These are phyloP conservation scores for Naganishia onofrii DNA, from an alignment of 768 basidiomycete genomes.

Conservation along the genomic window DNA sequence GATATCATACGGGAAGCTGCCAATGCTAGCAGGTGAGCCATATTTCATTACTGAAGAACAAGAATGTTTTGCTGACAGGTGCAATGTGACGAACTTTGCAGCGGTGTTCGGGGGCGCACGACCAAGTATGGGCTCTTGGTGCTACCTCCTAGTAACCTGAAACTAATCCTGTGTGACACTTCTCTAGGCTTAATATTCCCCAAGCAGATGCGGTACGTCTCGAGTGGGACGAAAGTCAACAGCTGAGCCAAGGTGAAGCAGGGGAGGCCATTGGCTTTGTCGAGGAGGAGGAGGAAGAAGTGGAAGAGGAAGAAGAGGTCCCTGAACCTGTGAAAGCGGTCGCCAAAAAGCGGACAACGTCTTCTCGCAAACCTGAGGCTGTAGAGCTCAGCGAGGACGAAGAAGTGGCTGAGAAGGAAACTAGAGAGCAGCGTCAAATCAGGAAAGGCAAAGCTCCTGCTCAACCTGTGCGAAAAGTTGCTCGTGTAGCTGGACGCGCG, in stretches of 20 bases:
- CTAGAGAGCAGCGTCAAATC: neutral
- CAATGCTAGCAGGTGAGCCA: neutral
- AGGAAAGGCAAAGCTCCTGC: slow-evolving; percentile 1
- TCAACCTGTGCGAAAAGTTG: neutral
- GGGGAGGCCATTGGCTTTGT: neutral
- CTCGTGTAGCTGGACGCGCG: neutral
- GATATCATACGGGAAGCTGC: neutral
- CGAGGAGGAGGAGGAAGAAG: no score
- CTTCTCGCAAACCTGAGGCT: neutral
- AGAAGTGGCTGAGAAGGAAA: neutral
- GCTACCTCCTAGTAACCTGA: neutral
- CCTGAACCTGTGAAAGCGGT: neutral
- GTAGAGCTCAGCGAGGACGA: neutral
- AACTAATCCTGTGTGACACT: neutral
- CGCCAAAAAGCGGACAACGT: no score
- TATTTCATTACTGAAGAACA: neutral
- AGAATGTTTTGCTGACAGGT: neutral
- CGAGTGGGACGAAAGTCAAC: slow-evolving; percentile 13
- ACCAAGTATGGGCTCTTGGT: neutral
- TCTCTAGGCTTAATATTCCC: neutral
- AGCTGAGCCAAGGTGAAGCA: neutral
- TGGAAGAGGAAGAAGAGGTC: no score
- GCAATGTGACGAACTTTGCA: neutral
- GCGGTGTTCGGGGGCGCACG: neutral
- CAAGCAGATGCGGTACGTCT: slow-evolving; percentile 17